Evolutionary conservation across 78 protist species (phyloP).

Genomic region (Pelomyxa schiedti): DNA sequence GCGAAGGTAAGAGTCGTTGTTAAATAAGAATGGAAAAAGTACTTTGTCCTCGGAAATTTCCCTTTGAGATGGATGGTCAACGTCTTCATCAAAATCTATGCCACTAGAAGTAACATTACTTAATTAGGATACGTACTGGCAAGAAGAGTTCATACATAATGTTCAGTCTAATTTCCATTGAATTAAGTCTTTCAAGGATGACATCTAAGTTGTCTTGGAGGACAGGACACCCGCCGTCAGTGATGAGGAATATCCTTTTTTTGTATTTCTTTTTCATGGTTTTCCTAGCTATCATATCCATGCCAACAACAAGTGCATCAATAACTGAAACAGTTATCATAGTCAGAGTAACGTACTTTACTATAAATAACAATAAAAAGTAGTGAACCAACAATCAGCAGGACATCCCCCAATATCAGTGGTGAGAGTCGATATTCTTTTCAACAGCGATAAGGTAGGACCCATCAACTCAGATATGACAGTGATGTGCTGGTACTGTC

Average conservation of each 20-base stretch:
- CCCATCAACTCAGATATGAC: constrained; percentile 20
- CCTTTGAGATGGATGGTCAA: no score
- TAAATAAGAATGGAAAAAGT: no score
- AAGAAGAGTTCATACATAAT: constrained; percentile 19
- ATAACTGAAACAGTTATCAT: no score
- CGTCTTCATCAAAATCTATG: background rate
- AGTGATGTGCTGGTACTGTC: constrained; percentile 43
- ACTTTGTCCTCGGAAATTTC: no score
- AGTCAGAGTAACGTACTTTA: no score
- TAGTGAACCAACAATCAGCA: constrained; percentile 8
- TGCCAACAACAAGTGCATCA: constrained; percentile 53
- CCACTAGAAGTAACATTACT: background rate
- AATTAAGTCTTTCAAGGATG: constrained; percentile 16
- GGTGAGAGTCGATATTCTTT: constrained; percentile 9
- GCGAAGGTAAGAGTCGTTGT: no score
- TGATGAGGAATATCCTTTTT: constrained; percentile 46
- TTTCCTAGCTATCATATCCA: constrained; percentile 48
- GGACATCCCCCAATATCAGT: constrained; percentile 37
- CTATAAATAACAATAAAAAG: background rate
- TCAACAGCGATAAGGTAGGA: constrained; percentile 19
- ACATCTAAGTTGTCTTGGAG: constrained; percentile 23
- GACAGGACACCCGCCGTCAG: constrained; percentile 40
- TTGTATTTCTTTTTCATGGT: constrained; percentile 40
- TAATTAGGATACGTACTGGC: background rate
- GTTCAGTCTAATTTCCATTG: constrained; percentile 42